phyloP scores from a whole-genome alignment of 257 asterid species.

The Solanum piurae region DNA sequence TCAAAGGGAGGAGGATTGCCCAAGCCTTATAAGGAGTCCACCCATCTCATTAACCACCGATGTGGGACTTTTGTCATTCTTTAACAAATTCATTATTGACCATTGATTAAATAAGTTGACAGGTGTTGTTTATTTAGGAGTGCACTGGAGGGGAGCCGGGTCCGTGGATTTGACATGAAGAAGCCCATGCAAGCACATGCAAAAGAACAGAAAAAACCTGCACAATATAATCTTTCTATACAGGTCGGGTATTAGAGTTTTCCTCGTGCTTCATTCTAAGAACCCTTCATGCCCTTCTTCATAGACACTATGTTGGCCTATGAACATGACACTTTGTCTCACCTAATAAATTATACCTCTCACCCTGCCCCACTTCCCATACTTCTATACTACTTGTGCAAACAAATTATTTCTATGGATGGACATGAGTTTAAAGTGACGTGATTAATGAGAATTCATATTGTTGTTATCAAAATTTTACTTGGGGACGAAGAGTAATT shows the following conservation, averaged over 20 bases:
- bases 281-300: neutral
- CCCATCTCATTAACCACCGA: too few relatives aligned
- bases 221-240: neutral
- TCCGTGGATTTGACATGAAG: constrained; percentile 29
- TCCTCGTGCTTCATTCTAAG: constrained; percentile 3
- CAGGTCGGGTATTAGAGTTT: neutral
- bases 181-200: constrained; percentile 17
- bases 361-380: constrained; percentile 15
- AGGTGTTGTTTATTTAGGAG: too few relatives aligned
- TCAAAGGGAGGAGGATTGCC: too few relatives aligned
- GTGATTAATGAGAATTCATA: neutral
- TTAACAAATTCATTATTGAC: too few relatives aligned
- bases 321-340: constrained; percentile 20
- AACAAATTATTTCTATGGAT: neutral
- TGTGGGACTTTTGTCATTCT: too few relatives aligned
- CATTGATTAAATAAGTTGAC: too few relatives aligned
- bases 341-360: neutral
- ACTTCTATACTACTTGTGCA: neutral
- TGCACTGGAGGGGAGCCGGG: too few relatives aligned
- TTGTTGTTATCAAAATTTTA: neutral
- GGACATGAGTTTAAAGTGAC: neutral
- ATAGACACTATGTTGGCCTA: neutral
- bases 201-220: constrained; percentile 32
- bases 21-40: too few relatives aligned
- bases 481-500: neutral